These are phyloP conservation scores for Acer saccharum DNA, from an alignment of 345 rosid species.

Conservation along the genomic window DNA sequence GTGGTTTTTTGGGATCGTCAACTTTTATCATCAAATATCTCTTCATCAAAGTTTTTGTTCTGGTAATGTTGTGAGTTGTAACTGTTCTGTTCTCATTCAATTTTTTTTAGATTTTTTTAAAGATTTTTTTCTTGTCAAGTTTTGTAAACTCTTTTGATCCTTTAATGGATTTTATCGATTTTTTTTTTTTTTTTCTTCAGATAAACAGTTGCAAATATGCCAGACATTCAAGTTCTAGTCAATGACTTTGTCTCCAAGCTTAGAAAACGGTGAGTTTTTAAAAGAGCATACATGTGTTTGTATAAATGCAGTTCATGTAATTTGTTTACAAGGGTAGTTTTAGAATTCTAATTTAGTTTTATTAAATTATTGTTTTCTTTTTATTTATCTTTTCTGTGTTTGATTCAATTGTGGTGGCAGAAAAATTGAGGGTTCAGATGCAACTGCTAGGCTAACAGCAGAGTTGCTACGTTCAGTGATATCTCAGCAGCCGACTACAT, in stretches of 20 bases:
- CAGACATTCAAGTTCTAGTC: conserved; percentile 3
- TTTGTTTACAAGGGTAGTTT: neutral
- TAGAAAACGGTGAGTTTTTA: neutral
- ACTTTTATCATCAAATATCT: neutral
- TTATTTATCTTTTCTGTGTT: neutral
- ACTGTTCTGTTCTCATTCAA: too few species aligned
- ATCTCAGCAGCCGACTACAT: conserved; percentile 30
- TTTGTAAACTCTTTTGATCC: too few species aligned
- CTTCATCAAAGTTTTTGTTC: neutral
- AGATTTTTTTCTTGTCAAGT: neutral
- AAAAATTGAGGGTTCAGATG: conserved; percentile 39
- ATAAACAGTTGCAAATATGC: neutral
- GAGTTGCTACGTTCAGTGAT: conserved; percentile 35
- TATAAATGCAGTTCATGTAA: neutral
- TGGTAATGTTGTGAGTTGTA: too few species aligned
- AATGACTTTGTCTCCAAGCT: conserved; percentile 3
- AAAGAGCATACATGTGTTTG: neutral
- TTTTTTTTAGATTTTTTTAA: neutral
- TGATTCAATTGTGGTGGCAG: conserved; percentile 14
- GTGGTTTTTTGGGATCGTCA: neutral
- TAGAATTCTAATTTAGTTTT: neutral
- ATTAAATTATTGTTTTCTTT: neutral
- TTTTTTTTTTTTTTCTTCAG: neutral
- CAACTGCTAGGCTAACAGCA: conserved; percentile 35
- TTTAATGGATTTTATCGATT: neutral